phyloP scores from a whole-genome alignment of 2,329 filamentous ascomycete species.

The Ciborinia camelliae region DNA sequence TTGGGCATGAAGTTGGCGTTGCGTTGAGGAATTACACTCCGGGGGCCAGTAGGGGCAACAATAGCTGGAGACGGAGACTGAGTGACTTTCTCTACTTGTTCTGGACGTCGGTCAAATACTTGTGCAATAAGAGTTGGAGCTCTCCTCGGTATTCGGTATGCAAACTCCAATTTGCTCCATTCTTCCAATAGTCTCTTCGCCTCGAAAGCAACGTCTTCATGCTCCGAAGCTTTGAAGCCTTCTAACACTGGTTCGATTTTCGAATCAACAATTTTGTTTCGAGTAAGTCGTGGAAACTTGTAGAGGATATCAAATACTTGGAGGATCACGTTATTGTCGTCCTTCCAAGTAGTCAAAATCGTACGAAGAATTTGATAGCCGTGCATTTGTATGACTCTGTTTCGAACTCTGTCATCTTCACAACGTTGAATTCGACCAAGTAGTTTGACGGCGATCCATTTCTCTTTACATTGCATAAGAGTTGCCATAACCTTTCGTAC shows the following conservation, averaged over 20 bases:
- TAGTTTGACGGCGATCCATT: conserved; percentile 97
- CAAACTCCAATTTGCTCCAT: conserved; percentile 87
- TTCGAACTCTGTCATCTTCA: conserved; percentile 80
- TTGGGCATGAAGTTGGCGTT: conserved; percentile 48
- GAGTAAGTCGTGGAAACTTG: conserved; percentile 82
- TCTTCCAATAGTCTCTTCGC: conserved; percentile 70
- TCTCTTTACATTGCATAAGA: conserved; percentile 97
- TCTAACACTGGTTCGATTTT: conserved; percentile 85
- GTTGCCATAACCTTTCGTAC: conserved; percentile 95
- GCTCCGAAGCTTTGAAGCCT: conserved; percentile 61
- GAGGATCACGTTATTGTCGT: conserved; percentile 84
- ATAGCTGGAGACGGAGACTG: conserved; percentile 29
- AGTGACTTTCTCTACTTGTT: conserved; percentile 50
- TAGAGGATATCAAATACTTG: conserved; percentile 89
- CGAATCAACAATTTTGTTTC: conserved; percentile 95
- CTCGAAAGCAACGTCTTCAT: conserved; percentile 71
- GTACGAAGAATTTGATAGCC: conserved; percentile 94
- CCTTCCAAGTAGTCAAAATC: conserved; percentile 77
- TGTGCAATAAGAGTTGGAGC: conserved; percentile 39
- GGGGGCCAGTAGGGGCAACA: conserved; percentile 48
- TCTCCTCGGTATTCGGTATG: conserved; percentile 88
- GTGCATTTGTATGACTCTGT: conserved; percentile 91
- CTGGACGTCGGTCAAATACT: conserved; percentile 60
- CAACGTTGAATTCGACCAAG: conserved; percentile 83
- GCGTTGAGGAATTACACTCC: conserved; percentile 50